Conservation (phyloP, 768 basidiomycete species). For the Leccinum subtestaceum region DNA sequence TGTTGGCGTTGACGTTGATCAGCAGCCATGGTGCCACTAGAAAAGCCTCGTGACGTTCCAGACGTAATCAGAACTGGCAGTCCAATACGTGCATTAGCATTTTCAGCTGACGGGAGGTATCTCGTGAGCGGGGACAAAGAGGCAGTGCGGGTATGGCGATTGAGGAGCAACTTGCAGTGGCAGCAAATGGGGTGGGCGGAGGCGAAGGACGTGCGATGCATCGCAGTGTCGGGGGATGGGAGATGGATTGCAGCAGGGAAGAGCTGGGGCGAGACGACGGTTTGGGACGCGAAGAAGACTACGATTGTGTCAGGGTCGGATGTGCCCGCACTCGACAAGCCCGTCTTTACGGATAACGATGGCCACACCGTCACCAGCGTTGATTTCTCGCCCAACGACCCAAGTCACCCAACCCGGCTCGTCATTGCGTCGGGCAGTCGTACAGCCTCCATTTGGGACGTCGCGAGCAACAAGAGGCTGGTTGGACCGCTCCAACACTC, state of each 20-base stretch:
- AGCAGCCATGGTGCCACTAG: neutral
- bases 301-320: neutral
- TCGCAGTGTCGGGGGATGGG: slow-evolving; percentile 8
- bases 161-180: neutral
- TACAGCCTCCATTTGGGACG: slow-evolving; percentile 5
- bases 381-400: slow-evolving; percentile 12
- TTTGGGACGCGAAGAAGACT: slow-evolving; percentile 1
- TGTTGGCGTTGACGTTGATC: slow-evolving; percentile 5
- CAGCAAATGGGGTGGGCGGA: neutral
- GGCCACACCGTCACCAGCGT: slow-evolving; percentile 9
- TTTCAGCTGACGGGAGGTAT: neutral
- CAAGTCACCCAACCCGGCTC: neutral
- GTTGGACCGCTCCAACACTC: neutral
- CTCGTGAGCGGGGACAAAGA: slow-evolving; percentile 13
- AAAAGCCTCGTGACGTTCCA: neutral
- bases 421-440: slow-evolving; percentile 7
- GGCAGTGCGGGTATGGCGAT: slow-evolving; percentile 5
- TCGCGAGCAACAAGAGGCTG: neutral
- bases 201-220: slow-evolving; percentile 3
- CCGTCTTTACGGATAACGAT: slow-evolving; percentile 3
- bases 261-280: slow-evolving; percentile 8
- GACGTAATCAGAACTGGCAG: neutral
- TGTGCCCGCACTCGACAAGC: neutral
- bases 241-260: slow-evolving; percentile 11
- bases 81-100: slow-evolving; percentile 6